phyloP scores from a whole-genome alignment of 345 rosid genomes.

The Salix udensis region DNA sequence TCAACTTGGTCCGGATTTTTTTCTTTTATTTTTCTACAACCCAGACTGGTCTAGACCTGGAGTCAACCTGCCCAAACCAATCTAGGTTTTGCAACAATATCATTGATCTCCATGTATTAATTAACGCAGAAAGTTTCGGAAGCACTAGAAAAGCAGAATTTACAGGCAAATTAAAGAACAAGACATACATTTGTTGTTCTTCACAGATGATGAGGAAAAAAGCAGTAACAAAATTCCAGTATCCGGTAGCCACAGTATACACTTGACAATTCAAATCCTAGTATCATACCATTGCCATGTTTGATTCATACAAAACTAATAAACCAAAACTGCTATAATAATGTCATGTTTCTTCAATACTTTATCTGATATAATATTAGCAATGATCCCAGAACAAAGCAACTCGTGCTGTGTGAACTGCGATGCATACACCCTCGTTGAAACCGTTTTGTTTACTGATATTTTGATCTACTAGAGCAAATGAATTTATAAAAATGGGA shows the following conservation, averaged over 20 bases:
- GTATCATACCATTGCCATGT: slow-evolving; percentile 20
- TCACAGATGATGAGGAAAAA: neutral
- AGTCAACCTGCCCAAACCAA: too few relatives aligned
- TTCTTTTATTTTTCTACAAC: too few relatives aligned
- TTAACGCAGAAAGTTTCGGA: neutral
- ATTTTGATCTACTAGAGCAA: slow-evolving; percentile 14
- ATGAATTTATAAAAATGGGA: slow-evolving; percentile 12
- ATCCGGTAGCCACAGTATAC: slow-evolving; percentile 7
- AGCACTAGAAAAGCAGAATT: neutral
- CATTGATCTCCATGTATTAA: neutral
- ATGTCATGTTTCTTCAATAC: slow-evolving; percentile 14
- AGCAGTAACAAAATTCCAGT: neutral
- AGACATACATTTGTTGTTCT: neutral
- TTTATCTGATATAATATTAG: slow-evolving; percentile 16
- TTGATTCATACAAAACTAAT: slow-evolving; percentile 20
- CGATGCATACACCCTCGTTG: slow-evolving; percentile 13
- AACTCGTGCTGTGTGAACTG: slow-evolving; percentile 2
- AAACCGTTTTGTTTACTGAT: slow-evolving; percentile 22
- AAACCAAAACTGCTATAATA: slow-evolving; percentile 34
- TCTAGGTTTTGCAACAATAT: neutral
- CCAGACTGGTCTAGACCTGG: too few relatives aligned
- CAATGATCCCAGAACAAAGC: slow-evolving; percentile 20
- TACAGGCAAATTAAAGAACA: neutral
- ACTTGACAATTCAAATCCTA: slow-evolving; percentile 21
- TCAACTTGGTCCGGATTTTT: too few relatives aligned